Percentiles rank a stretch among this genome's conserved stretches.
Evolutionary conservation across 2,329 filamentous ascomycete genomes (phyloP).

Genomic region (Aspergillus versicolor): DNA sequence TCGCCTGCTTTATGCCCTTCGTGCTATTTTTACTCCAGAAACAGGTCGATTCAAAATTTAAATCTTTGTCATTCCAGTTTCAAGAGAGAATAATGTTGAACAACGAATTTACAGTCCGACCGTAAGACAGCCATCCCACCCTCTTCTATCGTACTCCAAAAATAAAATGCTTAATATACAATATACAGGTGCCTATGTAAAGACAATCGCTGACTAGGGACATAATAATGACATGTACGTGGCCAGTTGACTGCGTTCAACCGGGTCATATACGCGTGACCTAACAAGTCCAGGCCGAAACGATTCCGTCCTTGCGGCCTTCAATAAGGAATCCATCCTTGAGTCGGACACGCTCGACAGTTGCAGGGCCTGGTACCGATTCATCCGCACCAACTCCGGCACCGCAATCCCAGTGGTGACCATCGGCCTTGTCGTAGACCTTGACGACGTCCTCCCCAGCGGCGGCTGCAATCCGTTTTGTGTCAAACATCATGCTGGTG

Average conservation of each 20-base stretch:
- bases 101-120: conserved; percentile 6
- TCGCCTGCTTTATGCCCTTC: not conserved
- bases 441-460: conserved; percentile 93
- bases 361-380: conserved; percentile 63
- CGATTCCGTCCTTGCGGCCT: conserved; percentile 79
- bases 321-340: conserved; percentile 94
- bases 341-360: conserved; percentile 83
- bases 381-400: conserved; percentile 69
- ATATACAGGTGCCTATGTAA: conserved; percentile 16
- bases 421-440: conserved; percentile 96
- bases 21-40: conserved; percentile 6
- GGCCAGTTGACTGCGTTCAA: not conserved
- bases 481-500: conserved; percentile 96
- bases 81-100: not conserved
- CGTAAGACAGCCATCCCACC: conserved; percentile 3
- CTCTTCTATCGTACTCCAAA: conserved; percentile 11
- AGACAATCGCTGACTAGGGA: conserved; percentile 9
- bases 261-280: not conserved
- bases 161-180: conserved; percentile 6
- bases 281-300: conserved; percentile 86
- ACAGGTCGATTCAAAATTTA: not conserved
- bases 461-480: conserved; percentile 82
- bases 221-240: conserved; percentile 12
- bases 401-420: conserved; percentile 94
- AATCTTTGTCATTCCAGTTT: not conserved